These are phyloP conservation scores for Ambispora gerdemannii DNA, from an alignment of 192 early-diverging fungal species.

Conservation along the genomic window DNA sequence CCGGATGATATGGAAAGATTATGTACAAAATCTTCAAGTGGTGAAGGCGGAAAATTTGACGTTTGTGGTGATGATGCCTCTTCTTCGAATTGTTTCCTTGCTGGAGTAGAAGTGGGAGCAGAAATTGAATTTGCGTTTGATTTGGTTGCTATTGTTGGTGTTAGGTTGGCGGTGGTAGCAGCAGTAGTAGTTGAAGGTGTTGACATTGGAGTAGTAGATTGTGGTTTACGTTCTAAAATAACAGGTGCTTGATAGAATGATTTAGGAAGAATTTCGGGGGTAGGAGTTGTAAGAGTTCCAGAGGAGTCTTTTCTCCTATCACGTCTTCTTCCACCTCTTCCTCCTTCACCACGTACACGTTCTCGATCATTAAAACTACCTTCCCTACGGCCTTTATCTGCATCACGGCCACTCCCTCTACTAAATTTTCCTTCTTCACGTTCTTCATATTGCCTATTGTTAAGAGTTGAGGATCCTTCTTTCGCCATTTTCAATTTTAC, in stretches of 20 bases:
- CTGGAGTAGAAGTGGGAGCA: no score
- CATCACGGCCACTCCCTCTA: background rate
- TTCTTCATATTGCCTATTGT: slow-evolving; percentile 14
- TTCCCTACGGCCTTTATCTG: background rate
- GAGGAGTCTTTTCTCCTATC: slow-evolving; percentile 26
- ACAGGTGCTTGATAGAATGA: slow-evolving; percentile 29
- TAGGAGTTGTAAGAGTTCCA: slow-evolving; percentile 18
- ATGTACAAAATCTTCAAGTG: background rate
- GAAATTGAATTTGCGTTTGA: no score
- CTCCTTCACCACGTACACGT: background rate
- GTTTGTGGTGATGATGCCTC: slow-evolving; percentile 4
- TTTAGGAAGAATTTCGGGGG: slow-evolving; percentile 22
- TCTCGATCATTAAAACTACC: background rate
- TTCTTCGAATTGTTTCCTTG: no score
- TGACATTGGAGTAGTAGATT: background rate
- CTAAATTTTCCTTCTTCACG: background rate
- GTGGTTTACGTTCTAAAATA: slow-evolving; percentile 22
- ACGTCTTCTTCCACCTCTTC: slow-evolving; percentile 26
- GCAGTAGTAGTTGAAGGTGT: background rate
- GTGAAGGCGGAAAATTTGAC: background rate
- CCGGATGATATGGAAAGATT: background rate
- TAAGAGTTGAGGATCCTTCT: background rate
- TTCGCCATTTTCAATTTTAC: background rate
- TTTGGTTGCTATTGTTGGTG: background rate
- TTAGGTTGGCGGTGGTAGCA: background rate